These are phyloP conservation scores for Jaminaea rosea DNA, from an alignment of 1,284 basidiomycete genomes.

Conservation along the genomic window DNA sequence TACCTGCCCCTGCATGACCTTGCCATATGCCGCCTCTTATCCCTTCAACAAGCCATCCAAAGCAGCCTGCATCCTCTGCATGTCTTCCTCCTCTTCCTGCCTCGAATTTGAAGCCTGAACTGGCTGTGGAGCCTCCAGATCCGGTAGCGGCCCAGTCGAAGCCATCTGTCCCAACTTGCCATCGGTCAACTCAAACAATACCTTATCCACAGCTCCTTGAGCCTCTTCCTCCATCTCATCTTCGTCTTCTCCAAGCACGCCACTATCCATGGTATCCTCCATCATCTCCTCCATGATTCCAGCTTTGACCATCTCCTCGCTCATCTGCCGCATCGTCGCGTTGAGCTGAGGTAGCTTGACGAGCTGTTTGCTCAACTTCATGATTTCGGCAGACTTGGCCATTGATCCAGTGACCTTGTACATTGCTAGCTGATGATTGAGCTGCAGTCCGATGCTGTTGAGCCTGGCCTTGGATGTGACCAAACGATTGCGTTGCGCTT, in stretches of 20 bases:
- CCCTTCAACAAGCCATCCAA: conserved; percentile 41
- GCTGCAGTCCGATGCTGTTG: conserved; percentile 80
- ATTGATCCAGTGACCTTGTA: conserved; percentile 91
- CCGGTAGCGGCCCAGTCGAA: conserved; percentile 25
- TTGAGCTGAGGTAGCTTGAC: conserved; percentile 86
- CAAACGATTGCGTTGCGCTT: conserved; percentile 86
- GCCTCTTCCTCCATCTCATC: conserved; percentile 94
- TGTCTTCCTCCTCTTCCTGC: conserved; percentile 23
- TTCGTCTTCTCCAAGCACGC: conserved; percentile 58
- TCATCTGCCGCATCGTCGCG: conserved; percentile 91
- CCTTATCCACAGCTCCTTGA: conserved; percentile 92
- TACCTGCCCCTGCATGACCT: too few species aligned
- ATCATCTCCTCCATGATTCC: conserved; percentile 51
- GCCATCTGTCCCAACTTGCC: conserved; percentile 53
- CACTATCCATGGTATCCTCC: conserved; percentile 49
- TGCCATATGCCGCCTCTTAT: too few species aligned
- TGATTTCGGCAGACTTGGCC: conserved; percentile 96
- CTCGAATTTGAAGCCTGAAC: background rate
- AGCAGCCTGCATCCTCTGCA: conserved; percentile 43
- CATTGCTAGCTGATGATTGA: conserved; percentile 91
- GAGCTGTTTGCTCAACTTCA: conserved; percentile 90
- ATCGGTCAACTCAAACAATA: conserved; percentile 87
- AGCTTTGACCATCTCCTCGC: conserved; percentile 92
- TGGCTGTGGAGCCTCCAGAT: conserved; percentile 19
- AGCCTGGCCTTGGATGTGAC: conserved; percentile 86